A percentile compares a stretch with the other conserved stretches of the same genome.
phyloP scores from a whole-genome alignment of 2,329 filamentous ascomycete genomes.

The Uncinocarpus reesii region DNA sequence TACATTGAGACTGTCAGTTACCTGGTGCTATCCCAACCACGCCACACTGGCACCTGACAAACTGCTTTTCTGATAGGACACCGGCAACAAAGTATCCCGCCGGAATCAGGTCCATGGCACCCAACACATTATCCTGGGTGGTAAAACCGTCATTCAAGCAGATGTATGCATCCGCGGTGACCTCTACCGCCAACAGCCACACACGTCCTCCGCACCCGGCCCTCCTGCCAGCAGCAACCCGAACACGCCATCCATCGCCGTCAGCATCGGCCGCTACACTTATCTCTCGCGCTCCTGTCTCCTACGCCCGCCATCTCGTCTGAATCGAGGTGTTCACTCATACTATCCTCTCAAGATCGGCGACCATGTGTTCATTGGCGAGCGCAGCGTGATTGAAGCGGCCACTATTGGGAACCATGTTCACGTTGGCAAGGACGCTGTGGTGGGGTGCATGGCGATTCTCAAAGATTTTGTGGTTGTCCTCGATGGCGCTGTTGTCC shows the following conservation, averaged over 20 bases:
- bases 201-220: slow-evolving; percentile 27
- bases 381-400: slow-evolving; percentile 65
- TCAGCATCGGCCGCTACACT: slow-evolving; percentile 84
- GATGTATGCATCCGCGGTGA: slow-evolving; percentile 92
- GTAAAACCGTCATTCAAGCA: slow-evolving; percentile 89
- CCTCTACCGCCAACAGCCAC: slow-evolving; percentile 50
- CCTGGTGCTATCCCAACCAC: no score
- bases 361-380: slow-evolving; percentile 85
- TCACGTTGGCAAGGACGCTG: slow-evolving; percentile 65
- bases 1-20: slow-evolving; percentile 84
- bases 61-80: slow-evolving; percentile 53
- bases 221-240: slow-evolving; percentile 19
- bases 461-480: slow-evolving; percentile 90
- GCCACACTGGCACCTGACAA: not conserved
- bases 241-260: slow-evolving; percentile 41
- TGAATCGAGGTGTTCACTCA: slow-evolving; percentile 56
- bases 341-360: slow-evolving; percentile 84
- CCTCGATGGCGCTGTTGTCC: slow-evolving; percentile 72
- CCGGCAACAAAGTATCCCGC: slow-evolving; percentile 94
- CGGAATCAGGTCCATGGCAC: slow-evolving; percentile 86
- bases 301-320: slow-evolving; percentile 69
- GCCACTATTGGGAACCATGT: slow-evolving; percentile 78
- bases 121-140: slow-evolving; percentile 94
- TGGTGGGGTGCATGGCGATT: slow-evolving; percentile 76
- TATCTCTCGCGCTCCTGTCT: slow-evolving; percentile 71